phyloP scores from a whole-genome alignment of 2,329 filamentous ascomycete species.

The Phoma sp. region DNA sequence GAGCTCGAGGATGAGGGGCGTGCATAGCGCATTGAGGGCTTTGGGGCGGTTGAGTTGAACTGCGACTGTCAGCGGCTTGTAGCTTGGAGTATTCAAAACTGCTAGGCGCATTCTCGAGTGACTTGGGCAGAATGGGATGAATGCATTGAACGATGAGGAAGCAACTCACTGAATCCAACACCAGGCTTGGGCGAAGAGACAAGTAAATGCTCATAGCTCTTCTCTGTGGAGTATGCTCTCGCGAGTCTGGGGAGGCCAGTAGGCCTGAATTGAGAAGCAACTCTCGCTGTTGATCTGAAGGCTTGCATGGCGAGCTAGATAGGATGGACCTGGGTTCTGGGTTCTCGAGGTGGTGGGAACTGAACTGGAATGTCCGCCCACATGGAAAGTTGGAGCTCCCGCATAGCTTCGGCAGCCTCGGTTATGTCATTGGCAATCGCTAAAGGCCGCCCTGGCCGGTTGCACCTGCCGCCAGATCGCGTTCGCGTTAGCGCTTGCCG shows the following conservation, averaged over 20 bases:
- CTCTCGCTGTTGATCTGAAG: conserved; percentile 66
- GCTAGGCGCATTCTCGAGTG: no score
- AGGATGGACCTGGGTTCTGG: neutral
- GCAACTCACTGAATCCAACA: conserved; percentile 77
- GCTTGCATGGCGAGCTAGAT: conserved; percentile 51
- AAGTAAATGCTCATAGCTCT: conserved; percentile 79
- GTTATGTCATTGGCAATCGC: conserved; percentile 13
- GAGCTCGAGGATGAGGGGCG: conserved; percentile 88
- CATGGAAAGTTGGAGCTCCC: conserved; percentile 5
- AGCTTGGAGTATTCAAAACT: no score
- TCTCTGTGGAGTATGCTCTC: conserved; percentile 58
- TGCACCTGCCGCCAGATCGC: conserved; percentile 14
- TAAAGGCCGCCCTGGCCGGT: neutral
- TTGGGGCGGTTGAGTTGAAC: conserved; percentile 94
- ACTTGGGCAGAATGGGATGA: no score
- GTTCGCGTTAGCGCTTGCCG: conserved; percentile 14
- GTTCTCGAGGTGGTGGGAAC: neutral
- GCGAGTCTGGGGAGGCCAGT: conserved; percentile 65
- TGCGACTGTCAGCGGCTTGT: conserved; percentile 49
- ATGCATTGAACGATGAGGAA: neutral
- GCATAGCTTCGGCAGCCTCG: conserved; percentile 19
- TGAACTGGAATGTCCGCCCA: neutral
- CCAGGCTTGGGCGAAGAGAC: conserved; percentile 85
- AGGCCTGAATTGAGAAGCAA: conserved; percentile 65
- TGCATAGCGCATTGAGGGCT: conserved; percentile 92